Base-by-base conservation (phyloP, 2,329 filamentous ascomycete genomes). In the Alternaria metachromatica region DNA sequence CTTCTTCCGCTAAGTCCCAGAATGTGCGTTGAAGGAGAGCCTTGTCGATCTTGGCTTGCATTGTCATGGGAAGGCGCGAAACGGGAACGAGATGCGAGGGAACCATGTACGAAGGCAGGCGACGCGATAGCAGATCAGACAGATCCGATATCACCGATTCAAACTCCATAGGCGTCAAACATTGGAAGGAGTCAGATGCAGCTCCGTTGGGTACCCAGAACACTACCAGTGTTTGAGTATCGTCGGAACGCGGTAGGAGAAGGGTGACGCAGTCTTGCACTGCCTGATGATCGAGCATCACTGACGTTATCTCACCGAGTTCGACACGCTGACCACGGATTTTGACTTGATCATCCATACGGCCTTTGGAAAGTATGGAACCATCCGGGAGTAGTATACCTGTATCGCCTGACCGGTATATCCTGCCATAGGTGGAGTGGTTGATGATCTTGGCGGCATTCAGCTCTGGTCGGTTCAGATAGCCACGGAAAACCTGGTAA, bases 321-420 rank as follows among this genome's bases (percentile, higher is more conserved):
- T 97, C 93, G 43, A 97, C 89, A 48, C 92, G 84, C 68, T 95
- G 91, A 0, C 94, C 93, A 48, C 92, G 87, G 10, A 97, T 84
- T 76, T 96, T 97, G 59, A 96, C 84, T 77, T 96, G 92, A 64
- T 91, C 91, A 70, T 96, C 93, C 21, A 90, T 83, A 41, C 93
- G 87, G 15, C 92, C 92, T 10, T 88, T 80, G 44, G 96, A 92
- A 4, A 92, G 79, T 8, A 97, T 83, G 0, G 90, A 91, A 0
- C 92, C 91, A 73, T 96, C 91, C 0, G 89, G 84, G 9, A 97
- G 86, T 81, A 97, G 87, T 20, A 93, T 86, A 0, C 93, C 94
- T 71, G 93, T 85, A 72, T 97, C 94, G 0, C 94, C 94, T 33
- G 91, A 94, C 12, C 92, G 87, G 74, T 97, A 97, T 0, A 97